phyloP scores from a whole-genome alignment of 441 rosid species.

The Gossypium schwendimanii region DNA sequence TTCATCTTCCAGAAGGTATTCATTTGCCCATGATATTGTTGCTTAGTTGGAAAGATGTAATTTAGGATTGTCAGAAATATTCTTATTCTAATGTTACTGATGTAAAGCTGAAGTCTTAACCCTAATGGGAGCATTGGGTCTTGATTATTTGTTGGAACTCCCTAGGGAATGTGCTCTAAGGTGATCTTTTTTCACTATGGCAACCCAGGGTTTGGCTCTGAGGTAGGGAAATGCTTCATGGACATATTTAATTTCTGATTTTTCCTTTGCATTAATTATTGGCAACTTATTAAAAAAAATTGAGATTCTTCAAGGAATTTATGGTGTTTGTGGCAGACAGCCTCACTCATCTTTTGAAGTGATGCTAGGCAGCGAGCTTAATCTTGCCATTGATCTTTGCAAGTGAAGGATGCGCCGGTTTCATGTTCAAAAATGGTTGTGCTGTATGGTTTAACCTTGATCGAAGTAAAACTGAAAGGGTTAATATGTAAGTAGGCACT shows the following conservation, averaged over 20 bases:
- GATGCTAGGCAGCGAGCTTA: background rate
- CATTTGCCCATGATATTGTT: background rate
- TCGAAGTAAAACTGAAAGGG: background rate
- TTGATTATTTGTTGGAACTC: slow-evolving; percentile 1
- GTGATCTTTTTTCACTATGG: background rate
- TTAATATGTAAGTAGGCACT: background rate
- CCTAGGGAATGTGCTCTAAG: background rate
- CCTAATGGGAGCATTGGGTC: slow-evolving; percentile 4
- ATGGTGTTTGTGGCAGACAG: background rate
- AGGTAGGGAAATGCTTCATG: background rate
- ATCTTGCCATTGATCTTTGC: background rate
- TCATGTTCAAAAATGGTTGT: background rate
- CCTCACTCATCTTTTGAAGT: background rate
- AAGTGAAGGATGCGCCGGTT: background rate
- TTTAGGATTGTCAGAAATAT: background rate
- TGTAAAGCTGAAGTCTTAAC: slow-evolving; percentile 6
- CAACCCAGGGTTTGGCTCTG: background rate
- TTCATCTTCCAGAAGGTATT: background rate
- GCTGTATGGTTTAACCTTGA: background rate
- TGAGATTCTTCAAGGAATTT: background rate
- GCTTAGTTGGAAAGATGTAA: background rate
- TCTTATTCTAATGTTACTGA: background rate
- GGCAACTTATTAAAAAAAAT: background rate
- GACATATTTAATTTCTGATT: background rate
- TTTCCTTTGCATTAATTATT: background rate